A percentile compares a stretch with the other conserved stretches of the same genome.
Evolutionary conservation across 176 grass and related monocot species (phyloP).

Genomic region (Oryza nivara): DNA sequence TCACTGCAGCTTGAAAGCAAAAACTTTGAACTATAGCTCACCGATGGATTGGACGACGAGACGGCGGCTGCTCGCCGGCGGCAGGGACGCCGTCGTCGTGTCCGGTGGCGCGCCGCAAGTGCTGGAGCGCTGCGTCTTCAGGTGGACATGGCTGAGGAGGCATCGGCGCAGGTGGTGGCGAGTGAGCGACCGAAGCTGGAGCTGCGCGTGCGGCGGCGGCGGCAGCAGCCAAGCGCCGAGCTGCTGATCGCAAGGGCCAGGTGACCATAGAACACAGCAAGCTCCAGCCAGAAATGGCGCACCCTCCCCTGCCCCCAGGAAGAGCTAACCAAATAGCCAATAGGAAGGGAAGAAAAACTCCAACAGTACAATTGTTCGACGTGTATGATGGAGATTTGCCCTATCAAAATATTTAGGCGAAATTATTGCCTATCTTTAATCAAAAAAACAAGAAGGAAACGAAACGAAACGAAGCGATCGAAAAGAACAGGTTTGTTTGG

Average conservation of each 20-base stretch:
- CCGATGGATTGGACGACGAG: background rate
- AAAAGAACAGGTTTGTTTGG: constrained; percentile 26
- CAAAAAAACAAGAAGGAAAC: too few relatives aligned
- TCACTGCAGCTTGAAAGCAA: background rate
- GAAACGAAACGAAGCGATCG: background rate
- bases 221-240: constrained; percentile 39
- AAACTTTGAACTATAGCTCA: constrained; percentile 19
- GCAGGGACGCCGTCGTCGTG: background rate
- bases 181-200: constrained; percentile 5
- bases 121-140: background rate
- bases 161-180: background rate
- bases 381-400: background rate
- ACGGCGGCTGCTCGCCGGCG: background rate
- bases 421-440: too few relatives aligned
- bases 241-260: constrained; percentile 36
- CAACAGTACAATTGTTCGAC: background rate
- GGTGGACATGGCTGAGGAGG: background rate
- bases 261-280: constrained; percentile 34
- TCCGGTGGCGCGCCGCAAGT: background rate
- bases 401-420: too few relatives aligned
- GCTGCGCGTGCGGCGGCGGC: constrained; percentile 31
- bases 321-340: background rate
- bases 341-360: background rate
- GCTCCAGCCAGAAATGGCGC: background rate
- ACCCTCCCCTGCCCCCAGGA: background rate